phyloP scores from a whole-genome alignment of 23 red algal species.

The Cyanidioschyzon merolae region DNA sequence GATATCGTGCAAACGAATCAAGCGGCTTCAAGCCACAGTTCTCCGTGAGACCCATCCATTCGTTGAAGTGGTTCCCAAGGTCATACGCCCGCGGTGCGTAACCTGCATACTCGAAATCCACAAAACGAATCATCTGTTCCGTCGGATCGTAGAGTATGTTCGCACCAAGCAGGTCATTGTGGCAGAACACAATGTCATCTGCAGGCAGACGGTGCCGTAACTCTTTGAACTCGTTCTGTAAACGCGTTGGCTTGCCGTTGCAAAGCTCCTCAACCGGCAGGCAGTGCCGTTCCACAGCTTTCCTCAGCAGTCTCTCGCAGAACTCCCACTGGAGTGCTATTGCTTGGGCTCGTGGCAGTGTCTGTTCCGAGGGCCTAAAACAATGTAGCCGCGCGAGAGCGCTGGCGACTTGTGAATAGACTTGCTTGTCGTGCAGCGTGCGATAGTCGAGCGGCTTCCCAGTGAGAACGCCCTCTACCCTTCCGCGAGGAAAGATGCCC shows the following conservation, averaged over 20 bases:
- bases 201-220: background rate
- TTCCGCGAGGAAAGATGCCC: conserved; percentile 13
- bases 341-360: background rate
- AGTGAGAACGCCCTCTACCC: conserved; percentile 14
- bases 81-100: conserved; percentile 6
- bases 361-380: background rate
- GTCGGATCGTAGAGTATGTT: conserved; percentile 2
- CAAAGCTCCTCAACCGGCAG: background rate
- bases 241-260: background rate
- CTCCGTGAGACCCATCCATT: conserved; percentile 18
- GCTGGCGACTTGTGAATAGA: background rate
- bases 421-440: background rate
- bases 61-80: conserved; percentile 23
- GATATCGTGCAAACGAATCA: background rate
- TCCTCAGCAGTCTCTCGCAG: background rate
- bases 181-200: conserved; percentile 5
- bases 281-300: background rate
- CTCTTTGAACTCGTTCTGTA: background rate
- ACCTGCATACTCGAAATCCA: conserved; percentile 21
- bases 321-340: background rate
- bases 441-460: conserved; percentile 1
- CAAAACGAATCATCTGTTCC: background rate
- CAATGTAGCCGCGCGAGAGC: background rate
- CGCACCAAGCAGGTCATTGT: conserved; percentile 24
- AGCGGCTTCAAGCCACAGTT: background rate